Evolutionary conservation across 371 early-diverging fungal species (phyloP).

Genomic region (Apophysomyces trapeziformis): DNA sequence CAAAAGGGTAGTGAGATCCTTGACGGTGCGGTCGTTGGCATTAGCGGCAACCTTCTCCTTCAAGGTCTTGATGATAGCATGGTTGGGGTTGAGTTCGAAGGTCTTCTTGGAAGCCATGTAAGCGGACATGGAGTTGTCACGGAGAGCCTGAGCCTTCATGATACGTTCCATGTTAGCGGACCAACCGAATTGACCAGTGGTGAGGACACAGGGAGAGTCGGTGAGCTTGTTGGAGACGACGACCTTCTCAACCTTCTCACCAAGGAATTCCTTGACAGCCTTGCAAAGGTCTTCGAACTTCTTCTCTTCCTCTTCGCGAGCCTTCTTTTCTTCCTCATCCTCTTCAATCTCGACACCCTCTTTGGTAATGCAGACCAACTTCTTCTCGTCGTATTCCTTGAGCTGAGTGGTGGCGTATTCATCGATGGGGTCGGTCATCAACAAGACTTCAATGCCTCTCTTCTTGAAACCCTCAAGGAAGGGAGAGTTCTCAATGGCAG

Average conservation of each 20-base stretch:
- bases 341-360: slow-evolving; percentile 99
- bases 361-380: slow-evolving; percentile 97
- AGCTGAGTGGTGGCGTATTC: slow-evolving; percentile 96
- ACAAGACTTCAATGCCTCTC: slow-evolving; percentile 96
- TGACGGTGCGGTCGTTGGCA: slow-evolving; percentile 96
- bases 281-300: slow-evolving; percentile 84
- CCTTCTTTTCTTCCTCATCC: slow-evolving; percentile 94
- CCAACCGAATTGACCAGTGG: slow-evolving; percentile 98
- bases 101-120: slow-evolving; percentile 99
- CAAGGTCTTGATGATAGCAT: slow-evolving; percentile 93
- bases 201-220: slow-evolving; percentile 96
- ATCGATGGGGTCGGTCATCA: slow-evolving; percentile 94
- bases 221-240: slow-evolving; percentile 91
- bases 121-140: slow-evolving; percentile 93
- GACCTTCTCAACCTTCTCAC: slow-evolving; percentile 99
- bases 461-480: slow-evolving; percentile 98
- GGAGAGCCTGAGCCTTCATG: slow-evolving; percentile 99
- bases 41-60: slow-evolving; percentile 88
- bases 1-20: slow-evolving; percentile 93
- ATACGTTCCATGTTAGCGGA: slow-evolving; percentile 99
- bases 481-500: slow-evolving; percentile 96
- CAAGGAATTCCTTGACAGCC: slow-evolving; percentile 89
- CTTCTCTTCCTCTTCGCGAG: slow-evolving; percentile 87
- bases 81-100: slow-evolving; percentile 95
- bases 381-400: slow-evolving; percentile 99